Conservation (phyloP, 441 rosid species). For the Populus hybrid region DNA sequence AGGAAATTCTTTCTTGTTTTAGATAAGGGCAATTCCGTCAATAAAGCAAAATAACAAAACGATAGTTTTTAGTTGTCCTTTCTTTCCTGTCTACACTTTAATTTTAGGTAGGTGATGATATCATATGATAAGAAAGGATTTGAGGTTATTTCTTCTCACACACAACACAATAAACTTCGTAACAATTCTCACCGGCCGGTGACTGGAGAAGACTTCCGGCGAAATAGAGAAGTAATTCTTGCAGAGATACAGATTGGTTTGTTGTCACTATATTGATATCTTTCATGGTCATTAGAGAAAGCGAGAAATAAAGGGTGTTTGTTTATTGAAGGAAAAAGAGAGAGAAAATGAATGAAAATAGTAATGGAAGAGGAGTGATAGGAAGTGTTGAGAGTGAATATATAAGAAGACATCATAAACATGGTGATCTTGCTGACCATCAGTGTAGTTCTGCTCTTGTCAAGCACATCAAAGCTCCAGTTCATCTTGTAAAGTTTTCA, state of each 20-base stretch:
- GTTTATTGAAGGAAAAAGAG: neutral
- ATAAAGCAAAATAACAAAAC: neutral
- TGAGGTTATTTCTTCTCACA: neutral
- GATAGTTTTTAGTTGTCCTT: neutral
- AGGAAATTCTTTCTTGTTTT: neutral
- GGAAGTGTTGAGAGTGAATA: constrained; percentile 49
- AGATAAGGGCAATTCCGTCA: neutral
- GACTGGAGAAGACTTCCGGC: neutral
- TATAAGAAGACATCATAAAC: constrained; percentile 61
- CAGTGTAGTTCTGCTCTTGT: constrained; percentile 77
- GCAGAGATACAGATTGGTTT: neutral
- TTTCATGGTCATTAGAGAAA: neutral
- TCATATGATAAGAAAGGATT: neutral
- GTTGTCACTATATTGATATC: neutral
- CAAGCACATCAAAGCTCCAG: constrained; percentile 83
- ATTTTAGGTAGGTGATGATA: constrained; percentile 1
- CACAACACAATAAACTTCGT: neutral
- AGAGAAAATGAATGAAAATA: constrained; percentile 39
- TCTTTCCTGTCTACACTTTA: neutral
- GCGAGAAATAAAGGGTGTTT: neutral
- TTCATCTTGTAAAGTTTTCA: constrained; percentile 54
- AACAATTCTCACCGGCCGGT: neutral
- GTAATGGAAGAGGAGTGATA: constrained; percentile 9
- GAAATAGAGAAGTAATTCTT: neutral
- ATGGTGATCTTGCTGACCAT: constrained; percentile 49